phyloP scores from a whole-genome alignment of 1,284 basidiomycete genomes.

The Cerioporus squamosus region DNA sequence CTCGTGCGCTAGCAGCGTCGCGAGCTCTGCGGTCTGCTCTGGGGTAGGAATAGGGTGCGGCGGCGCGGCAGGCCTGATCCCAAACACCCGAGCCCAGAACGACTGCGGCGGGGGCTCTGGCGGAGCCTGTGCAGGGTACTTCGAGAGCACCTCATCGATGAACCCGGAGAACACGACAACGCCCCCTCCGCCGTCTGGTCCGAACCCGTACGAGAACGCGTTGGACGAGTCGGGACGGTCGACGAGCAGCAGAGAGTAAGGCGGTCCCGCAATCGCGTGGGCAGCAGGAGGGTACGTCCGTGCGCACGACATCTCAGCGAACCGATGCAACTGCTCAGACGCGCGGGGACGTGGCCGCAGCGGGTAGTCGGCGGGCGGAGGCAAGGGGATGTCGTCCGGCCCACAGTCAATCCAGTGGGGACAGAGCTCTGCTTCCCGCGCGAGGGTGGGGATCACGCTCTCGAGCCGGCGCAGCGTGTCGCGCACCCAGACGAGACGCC shows the following conservation, averaged over 20 bases:
- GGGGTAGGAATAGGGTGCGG: slow-evolving; percentile 65
- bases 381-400: slow-evolving; percentile 58
- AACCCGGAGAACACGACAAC: slow-evolving; percentile 91
- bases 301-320: slow-evolving; percentile 54
- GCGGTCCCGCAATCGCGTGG: slow-evolving; percentile 75
- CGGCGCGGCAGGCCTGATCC: slow-evolving; percentile 37
- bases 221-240: slow-evolving; percentile 80
- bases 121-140: slow-evolving; percentile 31
- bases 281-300: slow-evolving; percentile 44
- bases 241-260: slow-evolving; percentile 85
- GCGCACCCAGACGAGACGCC: slow-evolving; percentile 85
- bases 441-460: slow-evolving; percentile 65
- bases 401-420: slow-evolving; percentile 59
- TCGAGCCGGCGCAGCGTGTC: slow-evolving; percentile 78
- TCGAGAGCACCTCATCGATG: slow-evolving; percentile 76
- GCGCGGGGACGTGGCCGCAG: slow-evolving; percentile 73
- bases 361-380: slow-evolving; percentile 76
- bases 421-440: slow-evolving; percentile 55
- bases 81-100: slow-evolving; percentile 55
- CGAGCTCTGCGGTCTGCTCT: slow-evolving; percentile 83
- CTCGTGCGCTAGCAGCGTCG: slow-evolving; percentile 87
- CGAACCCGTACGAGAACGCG: slow-evolving; percentile 92
- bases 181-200: slow-evolving; percentile 86
- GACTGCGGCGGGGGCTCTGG: slow-evolving; percentile 39
- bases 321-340: slow-evolving; percentile 61